These are phyloP conservation scores for Otatea glauca DNA, from an alignment of 176 grass and related monocot genomes.

Conservation along the genomic window DNA sequence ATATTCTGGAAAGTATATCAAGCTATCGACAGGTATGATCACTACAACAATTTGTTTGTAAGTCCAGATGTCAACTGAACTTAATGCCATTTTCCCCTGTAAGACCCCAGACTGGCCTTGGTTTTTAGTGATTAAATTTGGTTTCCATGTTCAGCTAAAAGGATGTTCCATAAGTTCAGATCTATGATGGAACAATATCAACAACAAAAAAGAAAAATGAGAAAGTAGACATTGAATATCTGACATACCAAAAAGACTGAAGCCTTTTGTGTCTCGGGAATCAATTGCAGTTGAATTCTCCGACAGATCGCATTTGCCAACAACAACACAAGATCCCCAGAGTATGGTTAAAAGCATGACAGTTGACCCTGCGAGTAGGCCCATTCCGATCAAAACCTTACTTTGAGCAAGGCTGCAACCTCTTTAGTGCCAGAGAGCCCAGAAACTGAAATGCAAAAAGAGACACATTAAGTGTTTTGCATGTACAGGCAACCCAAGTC, in stretches of 20 bases:
- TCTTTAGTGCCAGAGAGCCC: constrained; percentile 87
- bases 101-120: neutral
- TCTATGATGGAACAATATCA: neutral
- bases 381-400: constrained; percentile 96
- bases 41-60: neutral
- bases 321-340: constrained; percentile 91
- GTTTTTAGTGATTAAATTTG: neutral
- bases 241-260: constrained; percentile 69
- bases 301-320: constrained; percentile 75
- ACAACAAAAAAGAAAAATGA: neutral
- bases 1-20: neutral
- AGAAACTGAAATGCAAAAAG: constrained; percentile 59
- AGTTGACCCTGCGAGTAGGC: constrained; percentile 87
- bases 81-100: neutral
- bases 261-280: constrained; percentile 61
- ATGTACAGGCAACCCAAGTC: neutral
- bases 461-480: neutral
- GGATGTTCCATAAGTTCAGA: neutral
- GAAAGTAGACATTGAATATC: neutral
- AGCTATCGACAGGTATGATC: constrained; percentile 11
- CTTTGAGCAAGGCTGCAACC: constrained; percentile 90
- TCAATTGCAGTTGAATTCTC: constrained; percentile 69
- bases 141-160: neutral
- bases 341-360: constrained; percentile 87
- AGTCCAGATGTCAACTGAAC: neutral